Evolutionary conservation across 2,329 filamentous ascomycete species (phyloP), one percentile per base, ranked within the genome.

Genomic region (Uncinocarpus reesii): DNA sequence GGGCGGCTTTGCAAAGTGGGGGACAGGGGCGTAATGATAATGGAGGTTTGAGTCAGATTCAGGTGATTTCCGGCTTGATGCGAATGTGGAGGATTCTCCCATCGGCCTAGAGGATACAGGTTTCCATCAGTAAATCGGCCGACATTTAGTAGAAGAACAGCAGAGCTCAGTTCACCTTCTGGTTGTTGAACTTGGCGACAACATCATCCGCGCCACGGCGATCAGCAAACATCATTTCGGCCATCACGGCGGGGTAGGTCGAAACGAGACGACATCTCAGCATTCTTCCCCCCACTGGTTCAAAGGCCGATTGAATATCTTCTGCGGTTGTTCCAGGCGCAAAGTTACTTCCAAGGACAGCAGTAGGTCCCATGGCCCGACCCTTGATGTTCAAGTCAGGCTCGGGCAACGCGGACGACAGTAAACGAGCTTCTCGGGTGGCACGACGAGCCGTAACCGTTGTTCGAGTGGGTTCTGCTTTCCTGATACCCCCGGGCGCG

Each of bases 291-390:
- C 72, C 74, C 15, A 74, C 65, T 2, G 71, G 69, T 47, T 69
- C 66, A 60, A 82, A 69, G 24, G 79, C 78, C 35, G 77, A 73
- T 58, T 81, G 75, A 38, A 83, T 81, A 55, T 83, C 79, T 21
- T 76, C 77, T 13, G 78, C 78, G 2, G 78, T 81, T 0, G 79
- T 83, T 13, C 79, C 79, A n/a, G 75, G 74, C 11, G 78, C 78
- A 59, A 83, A 82, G 62, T 82, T 82, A 59, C 72, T 73, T 5
- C 77, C 79, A 43, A 78, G 62, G 5, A 83, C 75, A 4, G 75
- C 69, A 57, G 73, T 78, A 2, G 76, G 76, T 1, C 74, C 75
- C 8, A 65, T 65, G 10, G 70, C 68, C 16, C 65, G 62, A 42
- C 79, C 79, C 58, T 72, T 71, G 51, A 82, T 80, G 58, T 65